Evolutionary conservation across 1,139 yeast genomes (phyloP).

Genomic region (Sugiyamaella pinicola): DNA sequence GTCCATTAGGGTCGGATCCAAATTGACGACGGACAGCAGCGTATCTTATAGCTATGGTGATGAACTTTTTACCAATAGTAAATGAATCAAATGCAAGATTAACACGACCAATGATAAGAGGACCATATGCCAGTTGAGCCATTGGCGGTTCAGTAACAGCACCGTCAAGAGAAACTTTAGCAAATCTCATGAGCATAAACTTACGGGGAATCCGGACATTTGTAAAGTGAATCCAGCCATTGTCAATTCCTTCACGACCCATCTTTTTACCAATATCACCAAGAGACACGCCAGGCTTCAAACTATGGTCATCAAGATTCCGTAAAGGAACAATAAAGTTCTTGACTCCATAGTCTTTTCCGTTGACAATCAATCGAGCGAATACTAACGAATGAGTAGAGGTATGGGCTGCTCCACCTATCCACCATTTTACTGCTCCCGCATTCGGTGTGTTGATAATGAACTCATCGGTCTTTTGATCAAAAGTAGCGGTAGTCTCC

Average conservation of each 20-base stretch:
- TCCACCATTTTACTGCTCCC: slow-evolving; percentile 95
- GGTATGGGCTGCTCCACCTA: slow-evolving; percentile 96
- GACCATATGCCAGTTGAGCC: slow-evolving; percentile 85
- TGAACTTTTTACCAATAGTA: slow-evolving; percentile 74
- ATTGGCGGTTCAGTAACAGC: slow-evolving; percentile 68
- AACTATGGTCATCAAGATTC: slow-evolving; percentile 63
- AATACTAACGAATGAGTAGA: slow-evolving; percentile 81
- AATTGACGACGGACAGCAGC: slow-evolving; percentile 91
- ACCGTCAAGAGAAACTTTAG: slow-evolving; percentile 71
- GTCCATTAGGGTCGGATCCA: slow-evolving; percentile 48
- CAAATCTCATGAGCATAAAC: slow-evolving; percentile 79
- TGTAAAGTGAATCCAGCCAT: slow-evolving; percentile 92
- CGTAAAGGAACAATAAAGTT: slow-evolving; percentile 88
- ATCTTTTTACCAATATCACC: slow-evolving; percentile 94
- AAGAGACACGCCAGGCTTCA: slow-evolving; percentile 75
- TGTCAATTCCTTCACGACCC: slow-evolving; percentile 80
- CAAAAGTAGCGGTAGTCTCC: slow-evolving; percentile 88
- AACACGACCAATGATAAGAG: slow-evolving; percentile 85
- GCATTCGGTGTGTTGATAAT: slow-evolving; percentile 82
- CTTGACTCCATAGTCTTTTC: slow-evolving; percentile 87
- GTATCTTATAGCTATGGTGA: slow-evolving; percentile 83
- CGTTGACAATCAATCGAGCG: slow-evolving; percentile 79
- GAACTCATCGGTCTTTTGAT: slow-evolving; percentile 65
- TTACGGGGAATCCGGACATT: slow-evolving; percentile 80
- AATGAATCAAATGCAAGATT: slow-evolving; percentile 87